These are phyloP conservation scores for Fusarium buharicum DNA, from an alignment of 2,329 filamentous ascomycete genomes.

Conservation along the genomic window DNA sequence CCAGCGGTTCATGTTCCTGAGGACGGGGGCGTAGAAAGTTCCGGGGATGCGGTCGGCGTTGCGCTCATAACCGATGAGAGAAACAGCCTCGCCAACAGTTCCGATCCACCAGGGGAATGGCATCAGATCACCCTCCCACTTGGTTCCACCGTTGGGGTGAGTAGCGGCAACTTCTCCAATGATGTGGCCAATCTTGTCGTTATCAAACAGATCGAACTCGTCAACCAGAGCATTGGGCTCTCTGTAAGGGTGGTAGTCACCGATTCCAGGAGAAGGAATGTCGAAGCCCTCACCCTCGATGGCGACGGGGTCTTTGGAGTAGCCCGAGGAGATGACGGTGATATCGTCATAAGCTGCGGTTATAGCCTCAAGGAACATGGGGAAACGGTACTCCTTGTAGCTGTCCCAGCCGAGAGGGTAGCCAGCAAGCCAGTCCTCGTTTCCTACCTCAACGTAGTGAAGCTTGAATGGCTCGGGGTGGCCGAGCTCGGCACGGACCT, in stretches of 20 bases:
- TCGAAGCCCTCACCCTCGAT: conserved; percentile 45
- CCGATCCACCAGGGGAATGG: conserved; percentile 68
- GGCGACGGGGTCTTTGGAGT: conserved; percentile 51
- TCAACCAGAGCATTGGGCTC: conserved; percentile 61
- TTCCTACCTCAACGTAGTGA: conserved; percentile 72
- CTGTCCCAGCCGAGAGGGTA: conserved; percentile 59
- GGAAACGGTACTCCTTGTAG: conserved; percentile 66
- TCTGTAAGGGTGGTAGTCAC: conserved; percentile 64
- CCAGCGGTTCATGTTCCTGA: conserved; percentile 62
- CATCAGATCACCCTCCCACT: conserved; percentile 58
- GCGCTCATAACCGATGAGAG: conserved; percentile 71
- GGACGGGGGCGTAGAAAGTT: conserved; percentile 61
- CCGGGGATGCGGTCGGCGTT: conserved; percentile 69
- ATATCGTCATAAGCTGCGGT: conserved; percentile 66
- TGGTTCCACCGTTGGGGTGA: conserved; percentile 62
- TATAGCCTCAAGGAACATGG: conserved; percentile 69
- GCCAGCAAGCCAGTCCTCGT: conserved; percentile 71
- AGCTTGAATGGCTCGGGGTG: conserved; percentile 70
- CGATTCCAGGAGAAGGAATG: conserved; percentile 55
- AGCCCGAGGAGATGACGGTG: conserved; percentile 63
- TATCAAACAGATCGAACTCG: conserved; percentile 65
- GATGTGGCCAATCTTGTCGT: conserved; percentile 51
- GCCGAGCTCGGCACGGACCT: conserved; percentile 66
- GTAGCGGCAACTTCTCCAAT: conserved; percentile 63
- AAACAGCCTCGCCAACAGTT: conserved; percentile 72